A percentile compares a stretch with the other conserved stretches of the same genome.
These are phyloP conservation scores for Spinacia oleracea DNA, from an alignment of 179 eudicot species.

Conservation along the genomic window DNA sequence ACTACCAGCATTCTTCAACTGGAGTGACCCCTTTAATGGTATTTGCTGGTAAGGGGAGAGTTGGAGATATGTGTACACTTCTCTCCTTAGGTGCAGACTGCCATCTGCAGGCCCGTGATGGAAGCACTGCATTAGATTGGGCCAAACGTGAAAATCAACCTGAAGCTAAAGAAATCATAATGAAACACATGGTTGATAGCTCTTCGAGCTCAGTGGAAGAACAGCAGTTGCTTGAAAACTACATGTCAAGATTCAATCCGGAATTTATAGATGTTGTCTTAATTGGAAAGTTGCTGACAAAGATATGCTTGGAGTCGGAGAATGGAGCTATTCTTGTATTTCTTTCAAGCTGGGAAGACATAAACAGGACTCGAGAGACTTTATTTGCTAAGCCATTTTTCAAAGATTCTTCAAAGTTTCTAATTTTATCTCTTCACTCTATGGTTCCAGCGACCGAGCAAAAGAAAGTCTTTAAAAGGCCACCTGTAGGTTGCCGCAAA, in stretches of 20 bases:
- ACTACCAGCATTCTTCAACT: conserved; percentile 82
- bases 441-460: conserved; percentile 88
- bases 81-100: conserved; percentile 89
- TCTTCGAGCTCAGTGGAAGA: conserved; percentile 48
- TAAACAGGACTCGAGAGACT: conserved; percentile 60
- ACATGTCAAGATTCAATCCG: conserved; percentile 58
- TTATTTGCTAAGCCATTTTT: conserved; percentile 53
- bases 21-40: conserved; percentile 92
- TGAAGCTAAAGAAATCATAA: conserved; percentile 65
- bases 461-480: conserved; percentile 71
- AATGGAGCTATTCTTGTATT: conserved; percentile 92
- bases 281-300: conserved; percentile 68
- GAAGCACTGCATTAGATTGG: conserved; percentile 79
- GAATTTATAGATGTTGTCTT: conserved; percentile 66
- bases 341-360: conserved; percentile 98
- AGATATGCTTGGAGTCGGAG: conserved; percentile 65
- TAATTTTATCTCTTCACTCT: conserved; percentile 76
- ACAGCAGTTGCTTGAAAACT: conserved; percentile 54
- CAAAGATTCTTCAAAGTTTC: conserved; percentile 55
- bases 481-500: conserved; percentile 82
- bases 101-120: conserved; percentile 62
- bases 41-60: conserved; percentile 75
- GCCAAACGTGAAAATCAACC: conserved; percentile 61
- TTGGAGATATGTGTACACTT: conserved; percentile 77
- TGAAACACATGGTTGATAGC: conserved; percentile 49